Percentiles rank a stretch among this genome's conserved stretches.
Evolutionary conservation across 768 basidiomycete species (phyloP).

Genomic region (Paxillus rubicundulus): DNA sequence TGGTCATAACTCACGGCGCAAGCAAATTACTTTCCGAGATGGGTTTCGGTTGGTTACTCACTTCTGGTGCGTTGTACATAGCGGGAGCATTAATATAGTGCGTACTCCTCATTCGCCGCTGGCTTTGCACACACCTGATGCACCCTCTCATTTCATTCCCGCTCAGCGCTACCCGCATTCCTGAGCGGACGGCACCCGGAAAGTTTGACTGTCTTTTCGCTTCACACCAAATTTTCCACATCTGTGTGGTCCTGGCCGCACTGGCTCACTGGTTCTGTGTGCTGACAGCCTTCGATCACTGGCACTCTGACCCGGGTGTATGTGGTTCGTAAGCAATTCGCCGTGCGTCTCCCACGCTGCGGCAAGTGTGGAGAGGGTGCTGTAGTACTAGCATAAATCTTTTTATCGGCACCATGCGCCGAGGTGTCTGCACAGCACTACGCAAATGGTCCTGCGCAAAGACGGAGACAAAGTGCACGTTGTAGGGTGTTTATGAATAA

Average conservation of each 20-base stretch:
- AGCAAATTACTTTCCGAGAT: conserved; percentile 53
- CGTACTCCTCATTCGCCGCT: conserved; percentile 38
- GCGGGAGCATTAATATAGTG: conserved; percentile 80
- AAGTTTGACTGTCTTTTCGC: conserved; percentile 76
- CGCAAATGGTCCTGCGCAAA: conserved; percentile 12
- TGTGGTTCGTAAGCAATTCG: conserved; percentile 24
- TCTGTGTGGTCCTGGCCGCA: conserved; percentile 72
- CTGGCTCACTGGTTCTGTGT: conserved; percentile 62
- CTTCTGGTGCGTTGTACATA: conserved; percentile 75
- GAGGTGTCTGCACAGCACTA: conserved; percentile 4
- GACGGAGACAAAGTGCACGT: conserved; percentile 31
- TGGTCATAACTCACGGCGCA: conserved; percentile 57
- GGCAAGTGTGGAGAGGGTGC: conserved; percentile 8
- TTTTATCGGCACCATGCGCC: conserved; percentile 18
- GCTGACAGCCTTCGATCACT: conserved; percentile 55
- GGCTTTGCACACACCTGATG: conserved; percentile 23
- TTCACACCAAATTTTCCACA: conserved; percentile 90
- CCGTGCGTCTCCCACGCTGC: conserved; percentile 23
- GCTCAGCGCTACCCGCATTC: conserved; percentile 77
- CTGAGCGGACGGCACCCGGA: conserved; percentile 73
- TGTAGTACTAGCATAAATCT: conserved; percentile 11
- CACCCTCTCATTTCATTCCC: conserved; percentile 32
- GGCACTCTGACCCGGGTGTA: conserved; percentile 39
- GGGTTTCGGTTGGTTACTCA: conserved; percentile 68
- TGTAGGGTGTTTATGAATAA: conserved; percentile 23